These are phyloP conservation scores for Acer campestre DNA, from an alignment of 345 rosid species.

Conservation along the genomic window DNA sequence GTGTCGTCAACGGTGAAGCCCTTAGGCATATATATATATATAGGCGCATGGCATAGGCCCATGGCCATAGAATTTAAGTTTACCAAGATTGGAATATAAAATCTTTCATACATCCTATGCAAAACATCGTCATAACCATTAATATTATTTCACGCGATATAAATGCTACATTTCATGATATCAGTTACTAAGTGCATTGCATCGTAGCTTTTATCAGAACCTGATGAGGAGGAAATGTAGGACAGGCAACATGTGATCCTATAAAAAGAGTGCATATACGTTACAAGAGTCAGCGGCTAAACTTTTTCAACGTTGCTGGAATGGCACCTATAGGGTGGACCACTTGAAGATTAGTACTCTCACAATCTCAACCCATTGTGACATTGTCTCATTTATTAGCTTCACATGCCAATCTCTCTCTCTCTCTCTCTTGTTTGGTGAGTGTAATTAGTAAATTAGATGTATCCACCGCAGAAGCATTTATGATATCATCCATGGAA, in stretches of 20 bases:
- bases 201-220: too few relatives aligned
- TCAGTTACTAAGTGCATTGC: too few relatives aligned
- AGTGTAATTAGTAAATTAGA: too few relatives aligned
- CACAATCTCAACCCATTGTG: not conserved
- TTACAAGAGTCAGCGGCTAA: constrained; percentile 13
- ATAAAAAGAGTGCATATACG: not conserved
- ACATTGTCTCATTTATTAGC: constrained; percentile 26
- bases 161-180: too few relatives aligned
- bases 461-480: constrained; percentile 17
- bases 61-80: not conserved
- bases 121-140: too few relatives aligned
- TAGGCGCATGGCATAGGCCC: too few relatives aligned
- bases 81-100: not conserved
- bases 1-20: not conserved
- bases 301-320: not conserved
- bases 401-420: constrained; percentile 29
- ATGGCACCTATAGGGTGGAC: constrained; percentile 15
- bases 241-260: not conserved
- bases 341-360: constrained; percentile 10
- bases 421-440: not conserved
- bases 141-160: too few relatives aligned
- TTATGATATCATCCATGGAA: not conserved
- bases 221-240: not conserved
- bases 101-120: too few relatives aligned
- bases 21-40: not conserved